Evolutionary conservation across 1,284 basidiomycete genomes (phyloP), one percentile per base, ranked within the genome.

Genomic region (Irpex lacteus): DNA sequence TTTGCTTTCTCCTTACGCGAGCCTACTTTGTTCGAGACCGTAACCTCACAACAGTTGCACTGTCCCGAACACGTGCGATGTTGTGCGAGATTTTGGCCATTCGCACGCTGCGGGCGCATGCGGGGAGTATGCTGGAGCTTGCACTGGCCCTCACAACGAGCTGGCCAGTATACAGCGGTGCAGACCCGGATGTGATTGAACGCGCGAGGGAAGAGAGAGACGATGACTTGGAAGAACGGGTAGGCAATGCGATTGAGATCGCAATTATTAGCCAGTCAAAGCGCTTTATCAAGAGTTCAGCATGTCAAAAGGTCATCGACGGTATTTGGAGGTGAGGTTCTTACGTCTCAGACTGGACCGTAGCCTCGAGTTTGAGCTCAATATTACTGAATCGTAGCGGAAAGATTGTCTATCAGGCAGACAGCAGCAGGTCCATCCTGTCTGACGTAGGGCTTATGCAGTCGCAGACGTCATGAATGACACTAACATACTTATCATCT

Each of bases 41-140:
- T 68, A 83, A 89, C 77, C 77, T 92, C 72, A 77, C 83, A 34
- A 84, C 89, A 64, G 76, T 82, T 15, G 82, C 90, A 0, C 77
- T 98, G 37, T 96, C 92, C 4, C 77, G 81, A 4, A 87, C 92
- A 3, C 85, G 95, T 54, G 93, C 94, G 0, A 79, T 82, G 26
- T 83, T 97, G 38, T 98, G 96, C 75, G 96, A 98, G 77, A 88
- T 98, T 49, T 82, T 98, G 15, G 95, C 96, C 0, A 92, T 89
- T 56, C 86, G 92, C 38, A 83, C 90, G 6, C 85, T 98, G 60
- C 86, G 94, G 60, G 87, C 89, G 69, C 90, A 92, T 73, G 91
- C 87, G 6, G 86, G 54, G 9, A 86, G 87, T 68, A 83, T 89
- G 71, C 82, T 98, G 36, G 86, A 91, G 60, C 85, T 98, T 26